Base-by-base conservation (phyloP, 192 early-diverging fungal genomes). In the Gigaspora rosea region DNA sequence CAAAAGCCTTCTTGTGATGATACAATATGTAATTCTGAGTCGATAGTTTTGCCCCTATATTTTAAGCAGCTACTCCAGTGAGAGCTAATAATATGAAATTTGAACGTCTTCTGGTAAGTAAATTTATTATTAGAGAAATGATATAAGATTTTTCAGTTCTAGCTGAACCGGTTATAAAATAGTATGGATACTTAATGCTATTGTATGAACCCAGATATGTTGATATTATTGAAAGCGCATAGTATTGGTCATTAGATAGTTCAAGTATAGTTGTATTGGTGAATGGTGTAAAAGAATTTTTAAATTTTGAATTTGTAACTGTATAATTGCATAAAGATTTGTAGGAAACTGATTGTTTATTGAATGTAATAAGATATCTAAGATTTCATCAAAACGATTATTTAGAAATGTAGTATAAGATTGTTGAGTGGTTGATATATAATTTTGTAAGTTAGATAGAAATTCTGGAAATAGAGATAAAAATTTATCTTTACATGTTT, bases 121-220 rank as follows among this genome's bases (percentile, higher is more conserved):
- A 0, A 18, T 49, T 50, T 27, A 20, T 49, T 41, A 68, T 68
- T 3, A 68, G 10, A 3, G 48, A 6, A 4, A 48, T 68, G 13
- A 68, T 68, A 68, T 50, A 69, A 22, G 46, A 69, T 69, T 69
- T 69, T 51, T 27, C 18, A 9, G 46, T 69, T 20, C 67, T 16
- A 69, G 46, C 46, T 8, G 67, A 49, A 0, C 46, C 46, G 50
- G 46, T 51, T 49, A 69, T 50, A 27, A 69, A 69, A 69, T 16
- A 49, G 48, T 69, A 69, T 49, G 46, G 8, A 35, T 16, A 69
- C 18, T 69, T 68, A 9, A 50, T 69, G 5, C 41, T 7, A 69
- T 69, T 27, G 10, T n/a, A 18, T 49, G 4, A 18, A 12, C 10
- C 13, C 4, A 69, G 1, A 62, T 62, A 62, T 22, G 22, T 62